phyloP scores from a whole-genome alignment of 192 early-diverging fungal species.

The Entomortierella beljakovae region DNA sequence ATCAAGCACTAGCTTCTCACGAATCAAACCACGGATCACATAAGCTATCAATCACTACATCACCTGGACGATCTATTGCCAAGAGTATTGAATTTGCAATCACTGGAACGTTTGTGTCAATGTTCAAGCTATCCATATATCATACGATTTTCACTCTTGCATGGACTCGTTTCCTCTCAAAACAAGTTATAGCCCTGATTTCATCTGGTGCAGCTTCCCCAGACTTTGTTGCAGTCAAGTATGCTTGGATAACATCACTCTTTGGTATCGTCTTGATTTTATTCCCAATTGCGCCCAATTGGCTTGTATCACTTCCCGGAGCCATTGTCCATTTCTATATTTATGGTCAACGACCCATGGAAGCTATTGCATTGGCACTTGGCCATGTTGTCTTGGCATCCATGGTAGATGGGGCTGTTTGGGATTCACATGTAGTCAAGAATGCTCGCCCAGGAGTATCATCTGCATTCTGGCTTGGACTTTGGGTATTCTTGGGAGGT shows the following conservation, averaged over 20 bases:
- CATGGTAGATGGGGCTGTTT: conserved; percentile 42
- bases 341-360: conserved; percentile 33
- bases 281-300: conserved; percentile 52
- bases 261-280: conserved; percentile 31
- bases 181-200: conserved; percentile 3
- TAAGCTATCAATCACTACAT: conserved; percentile 16
- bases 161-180: conserved; percentile 30
- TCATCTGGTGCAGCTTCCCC: conserved; percentile 10
- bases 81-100: conserved; percentile 47
- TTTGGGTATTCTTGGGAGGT: conserved; percentile 49
- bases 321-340: conserved; percentile 47
- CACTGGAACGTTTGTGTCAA: conserved; percentile 43
- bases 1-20: conserved; percentile 28
- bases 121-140: conserved; percentile 50
- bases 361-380: conserved; percentile 42
- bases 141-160: conserved; percentile 41
- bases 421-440: conserved; percentile 52
- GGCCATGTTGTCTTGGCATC: conserved; percentile 26
- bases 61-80: conserved; percentile 39
- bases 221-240: conserved; percentile 36
- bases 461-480: conserved; percentile 46
- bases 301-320: conserved; percentile 41
- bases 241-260: conserved; percentile 46
- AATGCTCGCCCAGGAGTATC: conserved; percentile 43
- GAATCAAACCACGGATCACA: conserved; percentile 22